Base-by-base conservation (phyloP, 1,284 basidiomycete species). In the Amylostereum areolatum region DNA sequence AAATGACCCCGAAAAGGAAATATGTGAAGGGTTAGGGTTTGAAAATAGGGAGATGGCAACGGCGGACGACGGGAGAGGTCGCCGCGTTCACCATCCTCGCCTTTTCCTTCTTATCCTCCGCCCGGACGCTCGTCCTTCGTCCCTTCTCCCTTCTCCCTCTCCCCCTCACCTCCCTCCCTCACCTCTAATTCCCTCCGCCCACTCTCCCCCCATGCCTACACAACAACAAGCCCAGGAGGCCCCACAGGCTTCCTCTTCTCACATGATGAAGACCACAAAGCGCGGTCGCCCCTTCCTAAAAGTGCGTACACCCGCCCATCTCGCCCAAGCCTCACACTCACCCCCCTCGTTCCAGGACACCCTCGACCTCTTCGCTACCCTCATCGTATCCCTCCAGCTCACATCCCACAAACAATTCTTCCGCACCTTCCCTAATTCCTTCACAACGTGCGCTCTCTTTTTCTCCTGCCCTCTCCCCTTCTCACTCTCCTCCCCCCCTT, bases 201-300 rank as follows among this genome's bases (percentile, higher is more conserved):
- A n/a, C n/a, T n/a, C n/a, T n/a, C n/a, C n/a, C 53, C 51, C 59
- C 41, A 75, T 76, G 74, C 66, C 67, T 50, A 55, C 63, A 29
- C 50, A 60, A 39, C 60, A 66, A 35, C 55, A 68, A 30, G 75
- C 77, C 57, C 56, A 57, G 42, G 48, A 61, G 40, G 50, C 54
- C 24, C 56, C 58, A 34, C 45, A 58, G 48, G 73, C 78, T 46
- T 80, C 79, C 52, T 81, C 85, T 47, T 92, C 89, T 36, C 92
- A 95, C 66, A 89, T 95, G 85, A 95, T 96, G 92, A 95, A 95
- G 81, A 94, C 89, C 28, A 95, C 92, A 65, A 91, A 92, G 74
- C 83, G 92, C 63, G 92, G 92, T 59, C 80, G 92, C 58, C 92
- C 93, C n/a, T 95, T 87, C 67, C 80, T 94, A 66, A 95, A 94